Evolutionary conservation across 768 basidiomycete genomes (phyloP).

Genomic region (Scleroderma bovista): DNA sequence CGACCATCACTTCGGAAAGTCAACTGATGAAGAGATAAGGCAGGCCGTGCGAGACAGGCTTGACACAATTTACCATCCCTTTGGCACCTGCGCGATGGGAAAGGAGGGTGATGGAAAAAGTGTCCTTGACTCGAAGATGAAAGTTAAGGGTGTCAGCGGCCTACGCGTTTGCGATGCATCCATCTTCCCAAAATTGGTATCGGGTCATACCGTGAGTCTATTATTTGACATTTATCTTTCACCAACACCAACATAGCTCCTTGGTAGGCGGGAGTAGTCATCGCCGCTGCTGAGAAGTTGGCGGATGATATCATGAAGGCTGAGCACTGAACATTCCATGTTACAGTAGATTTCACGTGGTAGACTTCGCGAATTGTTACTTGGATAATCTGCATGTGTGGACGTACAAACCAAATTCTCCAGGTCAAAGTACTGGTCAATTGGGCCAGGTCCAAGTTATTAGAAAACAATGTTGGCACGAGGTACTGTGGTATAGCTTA

Average conservation of each 20-base stretch:
- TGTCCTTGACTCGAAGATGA: slow-evolving; percentile 39
- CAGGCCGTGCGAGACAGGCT: slow-evolving; percentile 28
- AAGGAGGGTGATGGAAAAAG: slow-evolving; percentile 34
- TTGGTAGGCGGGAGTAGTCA: slow-evolving; percentile 22
- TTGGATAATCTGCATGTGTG: too few relatives aligned
- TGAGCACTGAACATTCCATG: slow-evolving; percentile 8
- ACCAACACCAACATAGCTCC: background rate
- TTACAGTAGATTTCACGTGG: background rate
- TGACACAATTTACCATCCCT: slow-evolving; percentile 41
- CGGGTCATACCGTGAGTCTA: slow-evolving; percentile 41
- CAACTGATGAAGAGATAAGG: slow-evolving; percentile 32
- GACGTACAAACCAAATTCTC: too few relatives aligned
- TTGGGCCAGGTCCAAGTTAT: too few relatives aligned
- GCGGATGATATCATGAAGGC: slow-evolving; percentile 30
- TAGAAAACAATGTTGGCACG: too few relatives aligned
- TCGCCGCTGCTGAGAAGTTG: slow-evolving; percentile 32
- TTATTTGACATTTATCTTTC: background rate
- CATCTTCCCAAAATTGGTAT: slow-evolving; percentile 37
- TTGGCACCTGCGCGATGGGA: slow-evolving; percentile 34
- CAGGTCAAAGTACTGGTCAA: too few relatives aligned
- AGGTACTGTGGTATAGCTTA: too few relatives aligned
- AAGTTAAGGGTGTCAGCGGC: slow-evolving; percentile 38
- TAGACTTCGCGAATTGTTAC: too few relatives aligned
- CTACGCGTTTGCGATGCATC: slow-evolving; percentile 45
- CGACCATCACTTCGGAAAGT: slow-evolving; percentile 32